Evolutionary conservation across 139 green algal genomes (phyloP).

Genomic region (Penium margaritaceum): DNA sequence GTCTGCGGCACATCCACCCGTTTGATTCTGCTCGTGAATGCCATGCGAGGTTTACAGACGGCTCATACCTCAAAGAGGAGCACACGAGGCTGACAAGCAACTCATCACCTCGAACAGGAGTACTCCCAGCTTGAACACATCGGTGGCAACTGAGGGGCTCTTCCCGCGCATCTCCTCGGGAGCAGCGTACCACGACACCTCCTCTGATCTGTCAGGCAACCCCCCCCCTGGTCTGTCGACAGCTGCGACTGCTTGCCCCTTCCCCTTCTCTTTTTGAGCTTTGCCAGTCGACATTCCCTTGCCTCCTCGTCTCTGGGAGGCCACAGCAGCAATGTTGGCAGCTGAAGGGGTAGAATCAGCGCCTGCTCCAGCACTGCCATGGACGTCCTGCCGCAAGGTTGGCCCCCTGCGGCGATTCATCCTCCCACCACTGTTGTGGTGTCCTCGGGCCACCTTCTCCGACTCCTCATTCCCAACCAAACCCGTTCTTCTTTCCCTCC

Average conservation of each 20-base stretch:
- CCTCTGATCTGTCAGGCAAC: too few species aligned
- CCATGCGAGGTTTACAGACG: not conserved
- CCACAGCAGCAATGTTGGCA: too few species aligned
- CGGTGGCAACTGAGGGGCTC: not conserved
- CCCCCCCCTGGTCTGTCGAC: too few species aligned
- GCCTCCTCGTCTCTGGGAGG: not conserved
- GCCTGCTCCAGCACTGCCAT: not conserved
- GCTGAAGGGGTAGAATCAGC: not conserved
- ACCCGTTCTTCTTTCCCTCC: not conserved
- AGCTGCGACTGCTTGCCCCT: too few species aligned
- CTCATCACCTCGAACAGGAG: constrained; percentile 39
- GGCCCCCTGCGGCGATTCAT: too few species aligned
- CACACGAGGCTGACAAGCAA: not conserved
- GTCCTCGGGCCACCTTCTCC: too few species aligned
- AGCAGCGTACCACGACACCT: constrained; percentile 27
- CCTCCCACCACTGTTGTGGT: too few species aligned
- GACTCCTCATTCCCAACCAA: not conserved
- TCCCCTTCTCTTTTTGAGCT: not conserved
- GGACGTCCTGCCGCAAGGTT: not conserved
- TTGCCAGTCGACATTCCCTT: not conserved
- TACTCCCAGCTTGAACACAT: constrained; percentile 36
- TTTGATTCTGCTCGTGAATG: too few species aligned
- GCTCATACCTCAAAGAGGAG: not conserved
- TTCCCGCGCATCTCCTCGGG: constrained; percentile 23
- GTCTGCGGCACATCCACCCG: too few species aligned